These are phyloP conservation scores for Dothideomycetes sp. DNA, from an alignment of 2,329 filamentous ascomycete genomes.

Conservation along the genomic window DNA sequence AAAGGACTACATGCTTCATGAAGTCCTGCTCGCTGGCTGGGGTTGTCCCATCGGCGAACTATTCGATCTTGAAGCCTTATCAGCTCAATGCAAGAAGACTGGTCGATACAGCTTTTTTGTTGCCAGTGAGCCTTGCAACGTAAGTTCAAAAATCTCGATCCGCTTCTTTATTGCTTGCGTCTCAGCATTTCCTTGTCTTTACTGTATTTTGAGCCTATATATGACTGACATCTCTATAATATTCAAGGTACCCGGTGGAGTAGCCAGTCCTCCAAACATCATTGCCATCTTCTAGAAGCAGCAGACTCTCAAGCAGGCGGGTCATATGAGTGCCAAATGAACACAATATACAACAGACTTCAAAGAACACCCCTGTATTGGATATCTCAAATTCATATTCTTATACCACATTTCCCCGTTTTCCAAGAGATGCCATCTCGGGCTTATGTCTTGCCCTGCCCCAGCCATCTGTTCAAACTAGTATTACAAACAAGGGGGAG, in stretches of 20 bases:
- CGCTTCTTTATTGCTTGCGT: not conserved
- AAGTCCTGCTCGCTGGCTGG: constrained; percentile 42
- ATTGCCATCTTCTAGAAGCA: constrained; percentile 23
- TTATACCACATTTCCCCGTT: too few relatives aligned
- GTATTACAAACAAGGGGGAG: too few relatives aligned
- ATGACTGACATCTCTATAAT: not conserved
- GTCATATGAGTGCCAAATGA: too few relatives aligned
- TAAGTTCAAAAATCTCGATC: constrained; percentile 19
- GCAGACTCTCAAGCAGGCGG: too few relatives aligned
- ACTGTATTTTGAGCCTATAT: not conserved
- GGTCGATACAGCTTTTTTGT: constrained; percentile 41
- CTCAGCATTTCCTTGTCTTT: not conserved
- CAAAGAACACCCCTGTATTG: too few relatives aligned
- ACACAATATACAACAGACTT: too few relatives aligned
- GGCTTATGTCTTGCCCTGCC: too few relatives aligned
- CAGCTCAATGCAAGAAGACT: constrained; percentile 30
- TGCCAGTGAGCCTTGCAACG: constrained; percentile 39
- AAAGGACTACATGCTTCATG: constrained; percentile 32
- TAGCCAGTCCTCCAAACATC: constrained; percentile 32
- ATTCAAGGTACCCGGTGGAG: constrained; percentile 25
- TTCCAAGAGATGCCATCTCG: too few relatives aligned
- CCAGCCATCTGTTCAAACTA: too few relatives aligned
- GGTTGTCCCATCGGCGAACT: constrained; percentile 44
- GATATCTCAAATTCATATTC: too few relatives aligned
- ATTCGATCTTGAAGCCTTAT: constrained; percentile 40